Conservation (phyloP, 441 rosid genomes). For the Lepidium campestre region DNA sequence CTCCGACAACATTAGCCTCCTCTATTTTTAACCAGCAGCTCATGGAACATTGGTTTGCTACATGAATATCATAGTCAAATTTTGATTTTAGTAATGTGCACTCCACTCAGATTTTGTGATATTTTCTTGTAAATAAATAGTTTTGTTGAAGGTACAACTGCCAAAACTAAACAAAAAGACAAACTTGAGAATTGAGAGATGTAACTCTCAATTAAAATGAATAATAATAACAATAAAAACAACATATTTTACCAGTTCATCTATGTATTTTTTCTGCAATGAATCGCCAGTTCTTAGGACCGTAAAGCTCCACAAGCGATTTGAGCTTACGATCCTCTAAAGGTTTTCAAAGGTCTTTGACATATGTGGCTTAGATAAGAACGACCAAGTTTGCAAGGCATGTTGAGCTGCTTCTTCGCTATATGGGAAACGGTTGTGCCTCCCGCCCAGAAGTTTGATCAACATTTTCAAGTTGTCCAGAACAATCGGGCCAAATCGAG, state of each 20-base stretch:
- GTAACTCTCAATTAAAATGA: not conserved
- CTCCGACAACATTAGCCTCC: no score
- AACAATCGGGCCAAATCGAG: not conserved
- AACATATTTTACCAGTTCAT: constrained; percentile 49
- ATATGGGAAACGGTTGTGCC: not conserved
- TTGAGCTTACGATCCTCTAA: no score
- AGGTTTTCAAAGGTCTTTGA: no score
- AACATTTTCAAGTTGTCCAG: not conserved
- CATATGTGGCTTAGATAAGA: not conserved
- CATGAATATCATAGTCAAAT: no score
- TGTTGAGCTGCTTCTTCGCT: not conserved
- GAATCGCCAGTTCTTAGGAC: constrained; percentile 71
- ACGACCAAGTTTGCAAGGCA: not conserved
- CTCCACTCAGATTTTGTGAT: no score
- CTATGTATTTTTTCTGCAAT: constrained; percentile 65
- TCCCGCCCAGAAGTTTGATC: not conserved
- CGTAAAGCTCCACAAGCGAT: no score
- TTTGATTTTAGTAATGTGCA: no score
- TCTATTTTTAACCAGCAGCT: no score
- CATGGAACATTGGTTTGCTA: no score
- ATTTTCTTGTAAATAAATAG: no score
- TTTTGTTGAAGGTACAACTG: constrained; percentile 79
- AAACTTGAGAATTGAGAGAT: not conserved
- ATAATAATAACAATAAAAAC: not conserved
- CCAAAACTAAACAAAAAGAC: not conserved